phyloP scores from a whole-genome alignment of 805 yeast genomes.

The Nakazawaea siamensis region DNA sequence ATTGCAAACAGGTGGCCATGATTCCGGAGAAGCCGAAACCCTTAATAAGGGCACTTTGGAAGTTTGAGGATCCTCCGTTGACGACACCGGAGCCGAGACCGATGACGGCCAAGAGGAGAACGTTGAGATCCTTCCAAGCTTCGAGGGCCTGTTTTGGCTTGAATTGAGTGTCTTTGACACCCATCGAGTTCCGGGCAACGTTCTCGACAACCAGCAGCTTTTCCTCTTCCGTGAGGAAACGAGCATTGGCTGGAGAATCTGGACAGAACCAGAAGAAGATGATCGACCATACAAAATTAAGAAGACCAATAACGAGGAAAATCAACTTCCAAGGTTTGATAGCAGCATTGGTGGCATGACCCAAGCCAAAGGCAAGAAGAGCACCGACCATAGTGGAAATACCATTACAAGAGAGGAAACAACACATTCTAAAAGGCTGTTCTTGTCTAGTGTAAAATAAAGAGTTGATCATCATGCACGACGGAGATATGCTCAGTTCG shows the following conservation, averaged over 20 bases:
- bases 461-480: constrained; percentile 26
- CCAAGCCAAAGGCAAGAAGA: constrained; percentile 22
- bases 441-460: constrained; percentile 25
- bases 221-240: constrained; percentile 29
- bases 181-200: constrained; percentile 22
- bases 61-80: constrained; percentile 17
- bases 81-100: constrained; percentile 21
- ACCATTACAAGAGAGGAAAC: constrained; percentile 18
- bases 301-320: constrained; percentile 46
- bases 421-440: constrained; percentile 24
- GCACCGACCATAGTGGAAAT: constrained; percentile 21
- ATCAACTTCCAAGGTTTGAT: constrained; percentile 52
- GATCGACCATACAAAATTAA: constrained; percentile 43
- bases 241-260: constrained; percentile 34
- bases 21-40: constrained; percentile 14
- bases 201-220: constrained; percentile 40
- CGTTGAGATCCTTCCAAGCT: constrained; percentile 16
- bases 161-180: constrained; percentile 19
- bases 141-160: constrained; percentile 17
- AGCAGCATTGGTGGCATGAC: constrained; percentile 17
- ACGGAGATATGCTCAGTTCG: constrained; percentile 27
- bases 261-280: constrained; percentile 37
- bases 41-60: constrained; percentile 10
- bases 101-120: constrained; percentile 16
- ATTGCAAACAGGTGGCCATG: constrained; percentile 44